Evolutionary conservation across 768 basidiomycete genomes (phyloP).

Genomic region (Pleurotus tuber-regium): DNA sequence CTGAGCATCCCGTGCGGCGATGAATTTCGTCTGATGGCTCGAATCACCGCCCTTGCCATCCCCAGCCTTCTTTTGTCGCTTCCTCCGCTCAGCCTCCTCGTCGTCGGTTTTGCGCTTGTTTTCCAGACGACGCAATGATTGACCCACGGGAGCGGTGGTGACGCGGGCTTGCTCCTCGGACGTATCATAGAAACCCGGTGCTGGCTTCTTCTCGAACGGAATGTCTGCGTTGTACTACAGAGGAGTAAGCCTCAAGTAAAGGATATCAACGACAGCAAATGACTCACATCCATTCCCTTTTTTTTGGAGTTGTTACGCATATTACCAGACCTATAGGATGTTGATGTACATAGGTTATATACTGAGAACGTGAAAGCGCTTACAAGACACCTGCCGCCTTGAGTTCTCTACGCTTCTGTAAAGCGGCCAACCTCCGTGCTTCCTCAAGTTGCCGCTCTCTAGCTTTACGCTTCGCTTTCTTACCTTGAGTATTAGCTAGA

Average conservation of each 20-base stretch:
- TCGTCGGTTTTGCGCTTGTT: slow-evolving; percentile 94
- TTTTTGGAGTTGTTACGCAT: slow-evolving; percentile 94
- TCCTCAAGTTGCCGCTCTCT: slow-evolving; percentile 97
- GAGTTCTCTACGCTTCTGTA: slow-evolving; percentile 97
- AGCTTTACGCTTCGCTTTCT: slow-evolving; percentile 99
- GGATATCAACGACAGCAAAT: background rate
- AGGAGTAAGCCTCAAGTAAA: slow-evolving; percentile 9
- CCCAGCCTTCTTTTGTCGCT: slow-evolving; percentile 71
- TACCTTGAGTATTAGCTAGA: slow-evolving; percentile 98
- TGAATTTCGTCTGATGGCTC: slow-evolving; percentile 85
- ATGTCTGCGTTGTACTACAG: slow-evolving; percentile 94
- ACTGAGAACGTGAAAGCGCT: slow-evolving; percentile 24
- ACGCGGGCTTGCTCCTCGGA: slow-evolving; percentile 88
- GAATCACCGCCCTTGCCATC: slow-evolving; percentile 64
- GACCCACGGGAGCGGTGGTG: slow-evolving; percentile 87
- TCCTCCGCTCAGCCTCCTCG: slow-evolving; percentile 91
- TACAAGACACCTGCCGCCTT: slow-evolving; percentile 98
- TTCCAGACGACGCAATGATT: slow-evolving; percentile 86
- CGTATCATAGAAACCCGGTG: slow-evolving; percentile 95
- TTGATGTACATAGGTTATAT: slow-evolving; percentile 5
- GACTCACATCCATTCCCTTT: slow-evolving; percentile 90
- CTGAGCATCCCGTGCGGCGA: slow-evolving; percentile 95
- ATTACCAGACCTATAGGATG: slow-evolving; percentile 32
- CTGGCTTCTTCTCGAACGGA: slow-evolving; percentile 96
- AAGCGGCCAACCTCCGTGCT: slow-evolving; percentile 86